A percentile compares a stretch with the other conserved stretches of the same genome.
These are phyloP conservation scores for Aegilops tauschii DNA, from an alignment of 176 grass and related monocot species.

Conservation along the genomic window DNA sequence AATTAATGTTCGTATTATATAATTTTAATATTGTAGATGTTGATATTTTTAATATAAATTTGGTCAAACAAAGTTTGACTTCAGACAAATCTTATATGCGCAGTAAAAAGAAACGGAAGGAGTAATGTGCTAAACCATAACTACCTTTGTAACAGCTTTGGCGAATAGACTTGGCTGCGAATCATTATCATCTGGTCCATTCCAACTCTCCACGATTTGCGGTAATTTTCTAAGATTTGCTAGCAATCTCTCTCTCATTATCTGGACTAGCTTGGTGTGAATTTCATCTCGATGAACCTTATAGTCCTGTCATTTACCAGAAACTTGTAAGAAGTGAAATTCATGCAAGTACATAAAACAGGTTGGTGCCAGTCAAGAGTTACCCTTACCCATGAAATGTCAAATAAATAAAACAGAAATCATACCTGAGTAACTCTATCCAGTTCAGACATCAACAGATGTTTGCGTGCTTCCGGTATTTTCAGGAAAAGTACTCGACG, in stretches of 20 bases:
- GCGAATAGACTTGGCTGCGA: constrained; percentile 86
- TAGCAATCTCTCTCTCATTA: constrained; percentile 98
- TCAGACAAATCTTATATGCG: no score
- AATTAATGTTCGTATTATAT: no score
- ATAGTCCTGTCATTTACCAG: constrained; percentile 69
- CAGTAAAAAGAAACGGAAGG: no score
- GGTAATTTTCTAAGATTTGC: constrained; percentile 95
- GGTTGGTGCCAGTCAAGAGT: neutral
- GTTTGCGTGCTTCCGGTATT: constrained; percentile 88
- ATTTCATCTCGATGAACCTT: constrained; percentile 98
- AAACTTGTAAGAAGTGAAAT: constrained; percentile 37
- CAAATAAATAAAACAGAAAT: constrained; percentile 13
- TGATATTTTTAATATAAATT: no score
- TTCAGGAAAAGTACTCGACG: constrained; percentile 80
- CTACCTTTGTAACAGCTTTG: constrained; percentile 92
- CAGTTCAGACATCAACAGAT: constrained; percentile 73
- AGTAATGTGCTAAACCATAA: neutral
- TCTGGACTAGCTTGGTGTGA: constrained; percentile 90
- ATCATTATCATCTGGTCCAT: constrained; percentile 75
- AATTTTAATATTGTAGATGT: no score
- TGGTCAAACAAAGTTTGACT: no score
- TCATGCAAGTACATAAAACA: constrained; percentile 14
- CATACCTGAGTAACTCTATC: constrained; percentile 95
- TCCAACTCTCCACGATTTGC: constrained; percentile 86
- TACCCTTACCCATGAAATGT: neutral